phyloP scores from a whole-genome alignment of 2,329 filamentous ascomycete species.

The Penicillium hesseltinei region DNA sequence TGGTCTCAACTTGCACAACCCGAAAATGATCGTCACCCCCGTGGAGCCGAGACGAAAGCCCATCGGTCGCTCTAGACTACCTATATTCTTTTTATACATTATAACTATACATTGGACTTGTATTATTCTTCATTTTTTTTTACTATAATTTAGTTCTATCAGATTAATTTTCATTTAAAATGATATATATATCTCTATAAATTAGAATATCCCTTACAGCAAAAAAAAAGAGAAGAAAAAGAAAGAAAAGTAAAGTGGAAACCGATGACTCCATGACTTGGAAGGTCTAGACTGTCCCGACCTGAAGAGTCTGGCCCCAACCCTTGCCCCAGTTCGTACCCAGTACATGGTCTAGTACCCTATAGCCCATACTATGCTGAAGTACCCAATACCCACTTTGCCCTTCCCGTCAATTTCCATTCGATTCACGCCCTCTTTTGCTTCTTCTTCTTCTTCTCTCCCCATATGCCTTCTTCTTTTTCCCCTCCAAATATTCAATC shows the following conservation, averaged over 20 bases:
- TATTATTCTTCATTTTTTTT: neutral
- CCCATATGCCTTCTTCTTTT: slow-evolving; percentile 10
- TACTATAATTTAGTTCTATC: neutral
- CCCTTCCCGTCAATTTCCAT: slow-evolving; percentile 15
- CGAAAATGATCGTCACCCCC: slow-evolving; percentile 21
- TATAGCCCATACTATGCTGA: slow-evolving; percentile 6
- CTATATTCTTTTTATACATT: neutral
- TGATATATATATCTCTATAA: neutral
- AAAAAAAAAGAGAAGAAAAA: neutral
- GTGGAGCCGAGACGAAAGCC: slow-evolving; percentile 9
- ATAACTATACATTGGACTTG: neutral
- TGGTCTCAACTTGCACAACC: neutral
- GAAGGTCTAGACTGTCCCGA: slow-evolving; percentile 23
- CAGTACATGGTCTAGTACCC: slow-evolving; percentile 6
- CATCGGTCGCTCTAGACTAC: slow-evolving; percentile 13
- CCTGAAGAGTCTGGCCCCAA: slow-evolving; percentile 19
- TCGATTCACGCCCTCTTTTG: slow-evolving; percentile 21
- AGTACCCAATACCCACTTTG: slow-evolving; percentile 21
- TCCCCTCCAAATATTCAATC: neutral
- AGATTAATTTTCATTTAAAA: neutral
- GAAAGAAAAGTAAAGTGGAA: neutral
- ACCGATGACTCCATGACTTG: slow-evolving; percentile 28
- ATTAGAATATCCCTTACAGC: slow-evolving; percentile 4
- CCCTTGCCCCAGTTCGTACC: slow-evolving; percentile 13
- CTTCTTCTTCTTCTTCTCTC: slow-evolving; percentile 15